phyloP scores from a whole-genome alignment of 2,329 filamentous ascomycete genomes.

The Fusarium sp. region DNA sequence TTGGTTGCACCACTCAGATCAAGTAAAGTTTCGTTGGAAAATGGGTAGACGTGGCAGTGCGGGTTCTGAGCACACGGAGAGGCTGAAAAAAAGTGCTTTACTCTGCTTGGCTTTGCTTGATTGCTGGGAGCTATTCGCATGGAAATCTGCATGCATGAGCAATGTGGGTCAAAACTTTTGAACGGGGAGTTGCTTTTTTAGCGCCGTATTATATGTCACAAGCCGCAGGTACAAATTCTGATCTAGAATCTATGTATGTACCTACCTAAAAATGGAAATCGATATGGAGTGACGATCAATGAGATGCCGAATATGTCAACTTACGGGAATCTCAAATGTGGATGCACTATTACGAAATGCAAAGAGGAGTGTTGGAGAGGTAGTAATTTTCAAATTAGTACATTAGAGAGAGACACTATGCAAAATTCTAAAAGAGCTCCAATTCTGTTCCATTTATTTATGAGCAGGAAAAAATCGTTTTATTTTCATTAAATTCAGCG shows the following conservation, averaged over 20 bases:
- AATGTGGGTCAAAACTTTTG: slow-evolving; percentile 24
- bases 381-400: neutral
- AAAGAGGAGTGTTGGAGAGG: neutral
- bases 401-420: neutral
- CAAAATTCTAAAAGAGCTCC: neutral
- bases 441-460: neutral
- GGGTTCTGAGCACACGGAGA: neutral
- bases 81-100: slow-evolving; percentile 9
- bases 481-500: neutral
- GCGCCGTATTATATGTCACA: slow-evolving; percentile 25
- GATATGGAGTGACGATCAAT: slow-evolving; percentile 7
- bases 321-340: neutral
- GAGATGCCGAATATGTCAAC: neutral
- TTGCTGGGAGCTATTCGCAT: slow-evolving; percentile 27
- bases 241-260: neutral
- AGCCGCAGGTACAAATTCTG: slow-evolving; percentile 25
- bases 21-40: neutral
- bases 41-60: neutral
- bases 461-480: neutral
- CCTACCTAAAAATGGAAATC: neutral
- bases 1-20: neutral
- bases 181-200: slow-evolving; percentile 34
- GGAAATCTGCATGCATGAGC: slow-evolving; percentile 2
- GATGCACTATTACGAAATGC: neutral
- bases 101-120: neutral